A percentile compares a stretch with the other conserved stretches of the same genome.
phyloP scores from a whole-genome alignment of 495 filamentous ascomycete genomes.

The Podospora tetraspora region DNA sequence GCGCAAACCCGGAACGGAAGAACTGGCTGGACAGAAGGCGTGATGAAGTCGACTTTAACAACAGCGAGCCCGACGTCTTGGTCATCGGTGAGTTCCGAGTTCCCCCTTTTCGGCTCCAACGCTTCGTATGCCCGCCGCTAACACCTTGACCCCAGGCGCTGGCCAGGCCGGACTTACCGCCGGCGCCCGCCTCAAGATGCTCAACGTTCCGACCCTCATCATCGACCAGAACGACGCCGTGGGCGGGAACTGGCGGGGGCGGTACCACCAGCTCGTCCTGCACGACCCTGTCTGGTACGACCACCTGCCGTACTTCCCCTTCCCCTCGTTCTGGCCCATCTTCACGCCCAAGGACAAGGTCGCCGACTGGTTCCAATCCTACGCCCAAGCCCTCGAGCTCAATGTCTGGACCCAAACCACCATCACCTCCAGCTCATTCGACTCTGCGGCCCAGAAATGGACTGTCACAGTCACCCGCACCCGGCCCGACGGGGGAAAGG shows the following conservation, averaged over 20 bases:
- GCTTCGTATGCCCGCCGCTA: not conserved
- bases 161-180: slow-evolving; percentile 57
- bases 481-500: slow-evolving; percentile 40
- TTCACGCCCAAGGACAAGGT: slow-evolving; percentile 80
- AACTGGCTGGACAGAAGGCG: slow-evolving; percentile 64
- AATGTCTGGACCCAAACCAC: slow-evolving; percentile 65
- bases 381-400: slow-evolving; percentile 67
- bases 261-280: slow-evolving; percentile 58
- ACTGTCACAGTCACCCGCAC: slow-evolving; percentile 51
- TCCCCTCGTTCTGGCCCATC: slow-evolving; percentile 62
- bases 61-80: slow-evolving; percentile 57
- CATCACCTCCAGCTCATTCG: slow-evolving; percentile 48
- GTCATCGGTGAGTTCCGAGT: slow-evolving; percentile 52
- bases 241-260: slow-evolving; percentile 74
- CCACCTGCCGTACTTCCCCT: slow-evolving; percentile 67
- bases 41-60: slow-evolving; percentile 50
- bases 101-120: not conserved
- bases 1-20: slow-evolving; percentile 36
- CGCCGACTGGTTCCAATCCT: slow-evolving; percentile 71
- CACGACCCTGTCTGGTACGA: slow-evolving; percentile 77
- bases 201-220: slow-evolving; percentile 57
- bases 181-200: slow-evolving; percentile 67
- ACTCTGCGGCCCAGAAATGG: slow-evolving; percentile 54
- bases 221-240: slow-evolving; percentile 62
- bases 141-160: slow-evolving; percentile 34